Percentiles rank a stretch among this genome's conserved stretches.
These are phyloP conservation scores for Imleria badia DNA, from an alignment of 768 basidiomycete species.

Conservation along the genomic window DNA sequence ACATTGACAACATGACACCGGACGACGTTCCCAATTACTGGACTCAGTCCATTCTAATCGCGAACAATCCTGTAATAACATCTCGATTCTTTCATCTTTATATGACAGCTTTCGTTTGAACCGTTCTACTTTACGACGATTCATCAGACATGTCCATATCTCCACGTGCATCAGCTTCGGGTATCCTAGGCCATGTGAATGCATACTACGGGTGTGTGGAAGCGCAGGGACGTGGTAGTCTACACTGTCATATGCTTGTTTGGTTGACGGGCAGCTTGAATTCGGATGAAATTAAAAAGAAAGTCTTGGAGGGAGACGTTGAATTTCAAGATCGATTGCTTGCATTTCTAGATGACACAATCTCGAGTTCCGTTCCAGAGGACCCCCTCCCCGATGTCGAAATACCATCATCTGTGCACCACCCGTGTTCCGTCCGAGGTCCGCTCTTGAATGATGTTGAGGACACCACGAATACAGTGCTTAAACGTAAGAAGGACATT, in stretches of 20 bases:
- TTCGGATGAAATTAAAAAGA: not conserved
- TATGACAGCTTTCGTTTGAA: not conserved
- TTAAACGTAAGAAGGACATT: not conserved
- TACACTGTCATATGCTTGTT: not conserved
- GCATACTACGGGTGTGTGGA: not conserved
- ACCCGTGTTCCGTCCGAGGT: not conserved
- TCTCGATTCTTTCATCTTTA: not conserved
- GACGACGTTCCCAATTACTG: not conserved
- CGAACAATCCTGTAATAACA: not conserved
- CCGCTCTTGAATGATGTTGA: not conserved
- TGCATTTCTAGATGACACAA: not conserved
- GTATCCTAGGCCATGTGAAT: not conserved
- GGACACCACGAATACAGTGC: too few relatives aligned
- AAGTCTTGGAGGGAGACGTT: fast-evolving
- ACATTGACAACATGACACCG: not conserved
- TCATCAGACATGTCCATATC: too few relatives aligned
- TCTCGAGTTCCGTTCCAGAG: fast-evolving
- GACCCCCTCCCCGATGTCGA: not conserved
- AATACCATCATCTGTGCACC: not conserved
- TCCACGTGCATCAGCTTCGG: too few relatives aligned
- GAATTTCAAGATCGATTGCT: not conserved
- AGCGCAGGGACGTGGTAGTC: not conserved
- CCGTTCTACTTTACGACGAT: too few relatives aligned
- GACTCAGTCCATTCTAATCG: not conserved
- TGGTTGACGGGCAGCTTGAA: not conserved